These are phyloP conservation scores for Phytopythium vexans DNA, from an alignment of 352 stramenopile genomes.

Conservation along the genomic window DNA sequence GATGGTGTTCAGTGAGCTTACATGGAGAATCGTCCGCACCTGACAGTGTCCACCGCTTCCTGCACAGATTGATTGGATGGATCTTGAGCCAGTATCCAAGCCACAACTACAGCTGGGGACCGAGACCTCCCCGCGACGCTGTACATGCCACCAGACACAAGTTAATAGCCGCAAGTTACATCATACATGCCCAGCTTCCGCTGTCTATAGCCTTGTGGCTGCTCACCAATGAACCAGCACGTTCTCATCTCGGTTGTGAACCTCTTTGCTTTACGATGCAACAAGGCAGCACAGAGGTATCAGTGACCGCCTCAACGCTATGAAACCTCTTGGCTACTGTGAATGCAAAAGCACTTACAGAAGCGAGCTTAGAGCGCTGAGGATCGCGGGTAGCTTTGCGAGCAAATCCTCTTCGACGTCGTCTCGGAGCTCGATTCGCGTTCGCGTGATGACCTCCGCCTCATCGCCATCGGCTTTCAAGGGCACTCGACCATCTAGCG, in stretches of 20 bases:
- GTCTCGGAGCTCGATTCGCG: constrained; percentile 47
- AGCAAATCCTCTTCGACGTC: constrained; percentile 48
- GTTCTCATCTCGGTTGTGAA: constrained; percentile 30
- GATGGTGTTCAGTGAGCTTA: neutral
- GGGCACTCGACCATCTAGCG: neutral
- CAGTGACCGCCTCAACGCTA: neutral
- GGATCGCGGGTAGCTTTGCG: constrained; percentile 32
- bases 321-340: neutral
- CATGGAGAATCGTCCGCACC: constrained; percentile 14
- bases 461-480: constrained; percentile 6
- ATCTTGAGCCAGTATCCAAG: constrained; percentile 43
- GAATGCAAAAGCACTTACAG: constrained; percentile 18
- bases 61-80: constrained; percentile 18
- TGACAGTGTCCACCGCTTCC: constrained; percentile 38
- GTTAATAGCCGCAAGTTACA: too few species aligned
- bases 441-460: constrained; percentile 10
- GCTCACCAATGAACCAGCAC: constrained; percentile 72
- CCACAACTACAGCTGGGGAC: constrained; percentile 47
- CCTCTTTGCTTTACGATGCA: constrained; percentile 20
- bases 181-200: too few species aligned
- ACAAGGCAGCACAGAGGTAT: neutral
- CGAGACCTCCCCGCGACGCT: constrained; percentile 67
- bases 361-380: constrained; percentile 27
- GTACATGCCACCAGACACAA: neutral
- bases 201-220: neutral